These are phyloP conservation scores for Vitis vinifera DNA, from an alignment of 164 flowering plant genomes.

Conservation along the genomic window ASM3070453v1 NC_081822.1:11236501-11237000, in stretches of 20 bases:
- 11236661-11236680: neutral
- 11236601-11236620: neutral
- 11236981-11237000: conserved; percentile 93
- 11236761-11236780: conserved; percentile 93
- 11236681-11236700: neutral
- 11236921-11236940: conserved; percentile 94
- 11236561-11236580: no score
- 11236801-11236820: conserved; percentile 30
- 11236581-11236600: neutral
- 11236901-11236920: conserved; percentile 67
- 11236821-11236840: neutral
- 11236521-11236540: no score
- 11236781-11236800: conserved; percentile 97
- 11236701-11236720: conserved; percentile 68
- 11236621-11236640: neutral
- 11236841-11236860: neutral
- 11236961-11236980: conserved; percentile 85
- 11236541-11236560: no score
- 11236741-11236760: conserved; percentile 76
- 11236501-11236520: no score
- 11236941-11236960: conserved; percentile 89
- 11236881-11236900: conserved; percentile 72
- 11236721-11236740: conserved; percentile 99
- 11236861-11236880: conserved; percentile 3
- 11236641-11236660: neutral